Base-by-base conservation (phyloP, 208 protist species). In the Leishmania martiniquensis region DNA sequence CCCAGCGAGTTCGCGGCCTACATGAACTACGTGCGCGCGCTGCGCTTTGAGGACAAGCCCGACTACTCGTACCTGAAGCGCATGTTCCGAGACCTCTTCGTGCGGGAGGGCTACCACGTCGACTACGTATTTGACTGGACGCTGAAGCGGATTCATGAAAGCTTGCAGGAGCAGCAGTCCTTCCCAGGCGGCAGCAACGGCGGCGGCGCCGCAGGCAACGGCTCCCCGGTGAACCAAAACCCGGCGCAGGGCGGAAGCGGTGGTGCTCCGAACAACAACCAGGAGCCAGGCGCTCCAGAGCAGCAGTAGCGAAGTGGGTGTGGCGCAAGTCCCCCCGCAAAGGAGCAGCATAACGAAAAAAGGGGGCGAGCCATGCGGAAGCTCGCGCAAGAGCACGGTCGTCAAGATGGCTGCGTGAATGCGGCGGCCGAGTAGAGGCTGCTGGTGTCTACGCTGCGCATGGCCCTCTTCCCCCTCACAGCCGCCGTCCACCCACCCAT, bases 101-200 rank as follows among this genome's bases (percentile, higher is more conserved):
- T 99, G 29, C 93, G 96, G 55, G 95, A 99, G 83, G 97, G 98
- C 9, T 99, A 96, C 86, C 91, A 97, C 75, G 98, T 99, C 71
- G 99, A 99, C 91, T 99, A 99, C 85, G 89, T 99, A 52, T 99
- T 99, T 87, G 99, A 99, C 88, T 99, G 99, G 99, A 99, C 93
- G 13, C 85, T 96, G 62, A 93, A 93, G 78, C 86, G 91, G 59
- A 95, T 97, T 76, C 91, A 94, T 29, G 84, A 93, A 57, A 85
- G 79, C 29, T 78, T 88, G 63, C 85, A 90, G 77, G 86, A 93
- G 81, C 86, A 92, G 69, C 77, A 85, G 57, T 72, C 80, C 52
- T 77, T 83, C 52, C 72, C 77, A 9, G 68, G 81, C 29, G 75
- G 57, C 32, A 72, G 47, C 55, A 76, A 68, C 55, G 78, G 75